Conservation (phyloP, 2,329 filamentous ascomycete species). For the Coniochaeta hoffmannii region DNA sequence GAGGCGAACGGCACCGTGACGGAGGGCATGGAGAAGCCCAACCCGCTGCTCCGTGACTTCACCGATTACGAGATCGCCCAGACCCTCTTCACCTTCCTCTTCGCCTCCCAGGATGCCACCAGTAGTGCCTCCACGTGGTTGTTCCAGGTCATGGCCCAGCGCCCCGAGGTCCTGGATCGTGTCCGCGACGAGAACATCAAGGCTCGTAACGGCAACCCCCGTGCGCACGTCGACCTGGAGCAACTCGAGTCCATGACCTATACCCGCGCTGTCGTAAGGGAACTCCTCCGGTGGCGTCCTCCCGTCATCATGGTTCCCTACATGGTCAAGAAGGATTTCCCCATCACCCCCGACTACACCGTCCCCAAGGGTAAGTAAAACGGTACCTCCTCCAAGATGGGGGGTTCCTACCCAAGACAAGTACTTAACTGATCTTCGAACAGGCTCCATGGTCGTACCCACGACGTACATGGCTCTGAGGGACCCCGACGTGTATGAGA, state of each 20-base stretch:
- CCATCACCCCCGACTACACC: slow-evolving; percentile 81
- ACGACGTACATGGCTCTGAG: slow-evolving; percentile 86
- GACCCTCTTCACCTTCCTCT: slow-evolving; percentile 93
- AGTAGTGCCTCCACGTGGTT: slow-evolving; percentile 91
- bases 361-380: slow-evolving; percentile 65
- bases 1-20: slow-evolving; percentile 63
- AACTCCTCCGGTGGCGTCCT: slow-evolving; percentile 87
- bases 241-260: slow-evolving; percentile 83
- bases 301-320: slow-evolving; percentile 98
- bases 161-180: slow-evolving; percentile 84
- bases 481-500: slow-evolving; percentile 85
- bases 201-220: slow-evolving; percentile 65
- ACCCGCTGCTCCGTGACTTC: slow-evolving; percentile 77
- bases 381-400: neutral
- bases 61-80: slow-evolving; percentile 85
- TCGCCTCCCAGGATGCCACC: slow-evolving; percentile 95
- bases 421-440: neutral
- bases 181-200: slow-evolving; percentile 85
- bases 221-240: slow-evolving; percentile 69
- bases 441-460: slow-evolving; percentile 86
- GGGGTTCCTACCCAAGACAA: neutral
- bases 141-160: slow-evolving; percentile 89
- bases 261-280: slow-evolving; percentile 85
- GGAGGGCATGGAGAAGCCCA: slow-evolving; percentile 70
- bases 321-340: slow-evolving; percentile 89